Conservation (phyloP, 1,139 yeast species). For the Saccharomyces hybrid region DNA sequence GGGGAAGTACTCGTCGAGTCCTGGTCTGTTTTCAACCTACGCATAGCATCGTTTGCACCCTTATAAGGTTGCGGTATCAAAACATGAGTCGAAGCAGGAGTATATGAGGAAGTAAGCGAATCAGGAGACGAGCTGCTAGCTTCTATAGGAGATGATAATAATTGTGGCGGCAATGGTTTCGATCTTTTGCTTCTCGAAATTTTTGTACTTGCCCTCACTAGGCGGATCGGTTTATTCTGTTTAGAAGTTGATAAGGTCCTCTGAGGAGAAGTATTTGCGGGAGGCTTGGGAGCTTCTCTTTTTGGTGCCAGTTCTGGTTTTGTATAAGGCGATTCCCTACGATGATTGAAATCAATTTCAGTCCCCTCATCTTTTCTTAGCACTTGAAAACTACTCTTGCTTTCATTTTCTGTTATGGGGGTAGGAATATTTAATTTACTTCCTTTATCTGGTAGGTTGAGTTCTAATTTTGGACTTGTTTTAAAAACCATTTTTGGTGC, state of each 20-base stretch:
- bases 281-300: constrained; percentile 59
- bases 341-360: constrained; percentile 76
- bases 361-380: constrained; percentile 52
- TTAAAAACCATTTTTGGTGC: constrained; percentile 10
- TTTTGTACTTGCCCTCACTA: constrained; percentile 16
- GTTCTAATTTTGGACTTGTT: constrained; percentile 5
- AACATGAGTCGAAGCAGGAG: constrained; percentile 37
- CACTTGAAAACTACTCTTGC: constrained; percentile 44
- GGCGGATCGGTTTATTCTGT: constrained; percentile 8
- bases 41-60: constrained; percentile 27
- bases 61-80: constrained; percentile 38
- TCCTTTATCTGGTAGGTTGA: constrained; percentile 2
- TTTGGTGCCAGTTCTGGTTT: constrained; percentile 47
- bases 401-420: constrained; percentile 7
- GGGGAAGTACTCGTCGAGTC: constrained; percentile 13
- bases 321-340: constrained; percentile 67
- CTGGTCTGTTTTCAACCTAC: constrained; percentile 13
- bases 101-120: constrained; percentile 30
- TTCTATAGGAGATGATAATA: constrained; percentile 6
- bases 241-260: constrained; percentile 13
- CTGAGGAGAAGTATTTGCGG: constrained; percentile 38
- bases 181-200: constrained; percentile 11
- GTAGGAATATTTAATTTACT: constrained; percentile 1
- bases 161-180: constrained; percentile 18
- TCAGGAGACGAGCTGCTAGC: constrained; percentile 15